Conservation (phyloP, 169 alveolate species). For the Hepatocystis sp. region DNA sequence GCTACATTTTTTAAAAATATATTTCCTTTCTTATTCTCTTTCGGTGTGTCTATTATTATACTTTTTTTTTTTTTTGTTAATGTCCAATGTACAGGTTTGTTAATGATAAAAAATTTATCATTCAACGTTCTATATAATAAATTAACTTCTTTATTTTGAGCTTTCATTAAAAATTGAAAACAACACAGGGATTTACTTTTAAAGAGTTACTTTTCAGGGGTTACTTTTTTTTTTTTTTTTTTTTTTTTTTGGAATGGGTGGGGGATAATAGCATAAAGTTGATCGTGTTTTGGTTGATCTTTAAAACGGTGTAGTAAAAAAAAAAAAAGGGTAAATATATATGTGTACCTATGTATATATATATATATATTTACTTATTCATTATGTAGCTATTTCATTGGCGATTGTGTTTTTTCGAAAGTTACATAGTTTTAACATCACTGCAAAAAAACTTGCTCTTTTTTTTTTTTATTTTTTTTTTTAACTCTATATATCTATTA, state of each 20-base stretch:
- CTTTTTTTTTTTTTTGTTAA: constrained; percentile 24
- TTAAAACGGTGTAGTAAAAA: no score
- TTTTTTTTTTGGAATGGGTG: constrained; percentile 4
- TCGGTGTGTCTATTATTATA: neutral
- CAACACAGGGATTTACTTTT: no score
- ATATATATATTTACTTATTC: neutral
- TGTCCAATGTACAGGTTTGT: constrained; percentile 75
- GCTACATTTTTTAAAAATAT: neutral
- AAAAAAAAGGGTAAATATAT: neutral
- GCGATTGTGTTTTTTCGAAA: no score
- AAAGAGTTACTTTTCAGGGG: neutral
- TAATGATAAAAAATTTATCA: constrained; percentile 62
- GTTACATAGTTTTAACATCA: no score
- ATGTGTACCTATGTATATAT: constrained; percentile 5
- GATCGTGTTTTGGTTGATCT: neutral
- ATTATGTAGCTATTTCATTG: neutral
- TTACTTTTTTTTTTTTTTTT: constrained; percentile 1
- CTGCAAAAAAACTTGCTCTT: no score
- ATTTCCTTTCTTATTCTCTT: no score
- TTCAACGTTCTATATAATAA: constrained; percentile 55
- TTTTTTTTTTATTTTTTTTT: no score
- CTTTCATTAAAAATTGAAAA: no score
- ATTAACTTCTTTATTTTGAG: constrained; percentile 28
- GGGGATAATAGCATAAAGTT: neutral
- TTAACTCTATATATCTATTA: no score